These are phyloP conservation scores for Nicotiana rustica DNA, from an alignment of 305 asterid species.

Conservation along the genomic window DNA sequence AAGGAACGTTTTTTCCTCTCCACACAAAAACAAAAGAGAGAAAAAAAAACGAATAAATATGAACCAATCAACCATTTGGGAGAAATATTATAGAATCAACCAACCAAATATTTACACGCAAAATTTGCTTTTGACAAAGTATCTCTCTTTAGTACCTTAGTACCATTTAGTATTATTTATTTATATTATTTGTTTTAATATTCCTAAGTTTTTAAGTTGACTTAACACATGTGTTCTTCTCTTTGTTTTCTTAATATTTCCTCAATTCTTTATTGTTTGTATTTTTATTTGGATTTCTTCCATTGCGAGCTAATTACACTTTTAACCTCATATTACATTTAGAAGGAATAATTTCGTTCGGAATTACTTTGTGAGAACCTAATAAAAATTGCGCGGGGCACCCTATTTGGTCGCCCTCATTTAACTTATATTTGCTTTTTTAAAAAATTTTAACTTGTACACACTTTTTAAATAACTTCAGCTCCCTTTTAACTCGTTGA, in stretches of 20 bases:
- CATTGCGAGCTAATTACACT: too few species aligned
- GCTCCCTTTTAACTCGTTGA: too few species aligned
- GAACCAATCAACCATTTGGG: conserved; percentile 40
- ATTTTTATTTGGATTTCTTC: too few species aligned
- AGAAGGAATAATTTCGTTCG: too few species aligned
- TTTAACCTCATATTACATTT: too few species aligned
- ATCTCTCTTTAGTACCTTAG: not conserved
- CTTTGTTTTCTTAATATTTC: not conserved
- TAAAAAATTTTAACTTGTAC: too few species aligned
- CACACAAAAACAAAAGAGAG: conserved; percentile 40
- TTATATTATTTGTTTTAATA: not conserved
- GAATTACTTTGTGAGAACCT: too few species aligned
- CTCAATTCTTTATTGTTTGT: not conserved
- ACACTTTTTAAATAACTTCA: too few species aligned
- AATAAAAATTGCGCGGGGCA: too few species aligned
- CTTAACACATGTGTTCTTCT: not conserved
- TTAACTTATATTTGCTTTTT: too few species aligned
- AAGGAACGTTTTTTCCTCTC: conserved; percentile 46
- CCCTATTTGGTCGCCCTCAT: too few species aligned
- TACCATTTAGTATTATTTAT: not conserved
- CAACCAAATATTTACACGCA: conserved; percentile 24
- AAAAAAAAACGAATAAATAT: conserved; percentile 34
- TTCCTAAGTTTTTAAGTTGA: not conserved
- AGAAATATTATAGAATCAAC: not conserved
- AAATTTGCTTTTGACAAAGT: conserved; percentile 25